Evolutionary conservation across 2,329 filamentous ascomycete species (phyloP).

Genomic region (Pseudogymnoascus sp.): DNA sequence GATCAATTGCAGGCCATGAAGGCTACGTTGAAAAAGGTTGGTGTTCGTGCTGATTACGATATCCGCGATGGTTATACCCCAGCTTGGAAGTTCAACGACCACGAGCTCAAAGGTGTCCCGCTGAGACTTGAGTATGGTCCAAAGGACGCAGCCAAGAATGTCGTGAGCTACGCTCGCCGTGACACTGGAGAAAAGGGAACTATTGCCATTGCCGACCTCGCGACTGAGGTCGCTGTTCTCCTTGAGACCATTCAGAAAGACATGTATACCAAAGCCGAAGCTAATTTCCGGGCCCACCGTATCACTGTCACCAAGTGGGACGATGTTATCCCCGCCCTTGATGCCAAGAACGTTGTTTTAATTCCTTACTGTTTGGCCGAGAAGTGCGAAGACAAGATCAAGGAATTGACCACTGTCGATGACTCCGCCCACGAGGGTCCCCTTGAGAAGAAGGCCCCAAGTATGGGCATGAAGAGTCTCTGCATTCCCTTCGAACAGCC

Average conservation of each 20-base stretch:
- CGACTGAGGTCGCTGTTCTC: conserved; percentile 64
- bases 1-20: conserved; percentile 66
- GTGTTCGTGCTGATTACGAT: conserved; percentile 73
- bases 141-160: conserved; percentile 79
- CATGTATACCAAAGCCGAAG: conserved; percentile 65
- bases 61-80: conserved; percentile 84
- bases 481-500: conserved; percentile 84
- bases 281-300: conserved; percentile 70
- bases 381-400: conserved; percentile 89
- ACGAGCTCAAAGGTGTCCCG: conserved; percentile 93
- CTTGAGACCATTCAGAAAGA: conserved; percentile 86
- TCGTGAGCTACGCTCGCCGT: conserved; percentile 77
- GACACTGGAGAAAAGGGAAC: conserved; percentile 79
- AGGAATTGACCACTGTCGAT: conserved; percentile 76
- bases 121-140: conserved; percentile 92
- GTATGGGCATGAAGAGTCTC: conserved; percentile 68
- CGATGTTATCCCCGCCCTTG: conserved; percentile 81
- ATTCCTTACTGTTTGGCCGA: conserved; percentile 79
- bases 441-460: conserved; percentile 45
- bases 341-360: conserved; percentile 84
- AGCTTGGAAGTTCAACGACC: conserved; percentile 98
- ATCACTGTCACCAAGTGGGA: conserved; percentile 79
- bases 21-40: conserved; percentile 58
- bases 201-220: conserved; percentile 66
- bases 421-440: conserved; percentile 37